Evolutionary conservation across 305 asterid genomes (phyloP), one percentile per base, ranked within the genome.

Genomic region (Caryopteris hybrid): DNA sequence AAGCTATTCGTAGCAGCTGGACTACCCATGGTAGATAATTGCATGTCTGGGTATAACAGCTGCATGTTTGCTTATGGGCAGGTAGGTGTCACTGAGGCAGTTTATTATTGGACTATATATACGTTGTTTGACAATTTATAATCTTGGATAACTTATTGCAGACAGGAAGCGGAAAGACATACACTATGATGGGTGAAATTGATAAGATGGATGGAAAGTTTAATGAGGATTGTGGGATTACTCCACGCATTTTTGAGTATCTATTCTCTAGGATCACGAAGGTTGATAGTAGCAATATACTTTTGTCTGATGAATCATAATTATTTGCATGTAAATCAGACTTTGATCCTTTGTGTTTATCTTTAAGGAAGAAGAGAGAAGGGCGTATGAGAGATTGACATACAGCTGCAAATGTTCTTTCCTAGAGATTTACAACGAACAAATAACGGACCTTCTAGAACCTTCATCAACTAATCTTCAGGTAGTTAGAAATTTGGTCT

Each of bases 1-100:
- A 83, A 82, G 47, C 96, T 88, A 71, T 90, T 86, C 75, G 67
- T 70, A 61, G 89, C 77, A 79, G 97, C 89, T 23, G 97, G 97
- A 69, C 78, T 88, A 70, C 97, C 97, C 60, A 88, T 90, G 89
- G 96, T 90, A 72, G 96, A 90, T 34, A 90, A 90, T 70, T 90
- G 97, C 78, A 86, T 90, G 96, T 83, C 92, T 55, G 97, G 97
- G 17, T 90, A 88, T 55, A 90, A 90, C 70, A 90, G 97, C 81
- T 90, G 95, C 88, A 88, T 90, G 86, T 88, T 90, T 82, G 97
- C 97, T 51, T 90, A 88, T 72, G 97, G 97, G 47, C 97, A 88
- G 86, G 97, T 88, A 66, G 17, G 70, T 25, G 10, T 56, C 34
- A 8, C 31, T 10, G 50, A 65, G 61, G 50, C 64, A 31, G 48